These are phyloP conservation scores for Magnolia officinalis DNA, from an alignment of 164 flowering plant species.

Conservation along the genomic window DNA sequence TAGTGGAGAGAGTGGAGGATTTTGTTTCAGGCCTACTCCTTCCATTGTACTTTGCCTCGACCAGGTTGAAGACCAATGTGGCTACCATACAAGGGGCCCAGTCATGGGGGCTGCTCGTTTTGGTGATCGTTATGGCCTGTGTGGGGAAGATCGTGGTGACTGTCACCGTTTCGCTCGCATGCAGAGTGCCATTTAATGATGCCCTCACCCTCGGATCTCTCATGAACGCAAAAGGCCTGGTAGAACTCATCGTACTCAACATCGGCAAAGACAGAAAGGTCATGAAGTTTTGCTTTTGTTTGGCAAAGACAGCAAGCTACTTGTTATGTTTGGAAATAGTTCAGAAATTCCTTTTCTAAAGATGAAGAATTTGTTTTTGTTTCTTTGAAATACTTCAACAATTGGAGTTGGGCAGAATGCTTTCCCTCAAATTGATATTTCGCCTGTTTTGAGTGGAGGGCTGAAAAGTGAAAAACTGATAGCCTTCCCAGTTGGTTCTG, in stretches of 20 bases:
- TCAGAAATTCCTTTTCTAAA: no score
- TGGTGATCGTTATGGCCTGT: constrained; percentile 74
- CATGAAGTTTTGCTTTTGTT: background rate
- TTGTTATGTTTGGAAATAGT: background rate
- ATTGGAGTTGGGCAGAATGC: no score
- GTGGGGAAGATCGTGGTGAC: constrained; percentile 76
- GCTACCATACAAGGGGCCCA: constrained; percentile 67
- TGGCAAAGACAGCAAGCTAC: background rate
- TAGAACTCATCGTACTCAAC: constrained; percentile 84
- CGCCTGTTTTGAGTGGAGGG: no score
- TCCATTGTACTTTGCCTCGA: constrained; percentile 78
- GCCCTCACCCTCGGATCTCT: constrained; percentile 64
- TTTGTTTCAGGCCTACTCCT: constrained; percentile 74
- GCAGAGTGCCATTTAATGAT: constrained; percentile 46
- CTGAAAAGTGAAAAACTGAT: no score
- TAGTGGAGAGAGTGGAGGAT: constrained; percentile 80
- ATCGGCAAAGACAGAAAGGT: constrained; percentile 68
- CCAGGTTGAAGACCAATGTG: constrained; percentile 70
- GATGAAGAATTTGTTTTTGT: no score
- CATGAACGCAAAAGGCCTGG: constrained; percentile 84
- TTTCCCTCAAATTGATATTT: no score
- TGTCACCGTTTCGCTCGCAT: constrained; percentile 40
- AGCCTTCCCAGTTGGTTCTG: no score
- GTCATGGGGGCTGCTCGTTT: constrained; percentile 73
- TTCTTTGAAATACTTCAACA: no score